Conservation (phyloP, 345 rosid species). For the Citrus maxima region DNA sequence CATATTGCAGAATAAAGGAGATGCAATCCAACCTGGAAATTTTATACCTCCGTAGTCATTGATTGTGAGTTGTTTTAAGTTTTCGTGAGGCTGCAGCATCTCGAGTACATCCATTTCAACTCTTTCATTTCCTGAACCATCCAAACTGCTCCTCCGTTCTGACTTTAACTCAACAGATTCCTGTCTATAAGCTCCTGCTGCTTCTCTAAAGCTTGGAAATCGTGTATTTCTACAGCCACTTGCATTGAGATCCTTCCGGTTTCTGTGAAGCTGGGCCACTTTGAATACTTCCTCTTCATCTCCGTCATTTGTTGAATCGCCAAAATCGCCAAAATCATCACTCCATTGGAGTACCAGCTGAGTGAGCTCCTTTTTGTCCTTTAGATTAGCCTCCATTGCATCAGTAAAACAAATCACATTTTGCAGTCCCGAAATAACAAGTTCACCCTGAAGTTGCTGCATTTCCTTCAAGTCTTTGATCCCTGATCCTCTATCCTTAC, state of each 20-base stretch:
- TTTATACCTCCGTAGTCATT: slow-evolving; percentile 8
- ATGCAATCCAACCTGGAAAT: slow-evolving; percentile 11
- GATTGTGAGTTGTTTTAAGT: background rate
- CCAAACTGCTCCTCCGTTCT: background rate
- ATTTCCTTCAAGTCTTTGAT: slow-evolving; percentile 13
- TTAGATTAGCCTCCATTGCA: slow-evolving; percentile 21
- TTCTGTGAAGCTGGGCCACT: background rate
- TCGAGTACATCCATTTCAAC: slow-evolving; percentile 14
- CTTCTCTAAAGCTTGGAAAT: slow-evolving; percentile 13
- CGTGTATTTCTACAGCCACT: background rate
- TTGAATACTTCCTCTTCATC: slow-evolving; percentile 8
- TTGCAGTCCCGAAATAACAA: slow-evolving; percentile 10
- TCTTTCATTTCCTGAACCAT: slow-evolving; percentile 2
- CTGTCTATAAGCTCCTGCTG: background rate
- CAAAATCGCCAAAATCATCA: background rate
- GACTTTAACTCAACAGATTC: background rate
- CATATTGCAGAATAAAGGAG: slow-evolving; percentile 7
- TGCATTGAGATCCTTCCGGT: background rate
- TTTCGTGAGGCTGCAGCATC: slow-evolving; percentile 14
- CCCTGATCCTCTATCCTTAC: background rate
- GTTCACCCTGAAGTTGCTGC: slow-evolving; percentile 8
- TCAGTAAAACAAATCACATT: slow-evolving; percentile 7
- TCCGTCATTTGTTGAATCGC: background rate
- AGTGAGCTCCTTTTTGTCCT: slow-evolving; percentile 10
- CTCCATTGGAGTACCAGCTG: slow-evolving; percentile 6